phyloP scores from a whole-genome alignment of 2,329 filamentous ascomycete genomes.

The Cercospora citrullina region DNA sequence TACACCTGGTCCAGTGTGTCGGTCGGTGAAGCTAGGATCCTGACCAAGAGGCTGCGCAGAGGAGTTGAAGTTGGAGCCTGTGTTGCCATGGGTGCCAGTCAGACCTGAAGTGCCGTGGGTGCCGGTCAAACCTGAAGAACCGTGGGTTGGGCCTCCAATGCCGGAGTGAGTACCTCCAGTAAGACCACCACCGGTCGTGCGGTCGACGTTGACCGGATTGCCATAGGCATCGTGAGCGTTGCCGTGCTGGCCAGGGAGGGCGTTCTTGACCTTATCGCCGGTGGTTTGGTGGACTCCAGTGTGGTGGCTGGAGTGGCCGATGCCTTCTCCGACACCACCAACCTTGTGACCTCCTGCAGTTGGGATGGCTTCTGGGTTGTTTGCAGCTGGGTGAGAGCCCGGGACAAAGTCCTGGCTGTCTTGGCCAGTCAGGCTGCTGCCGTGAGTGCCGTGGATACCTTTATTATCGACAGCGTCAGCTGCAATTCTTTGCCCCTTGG shows the following conservation, averaged over 20 bases:
- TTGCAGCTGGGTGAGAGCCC: constrained; percentile 21
- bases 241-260: constrained; percentile 14
- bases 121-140: constrained; percentile 9
- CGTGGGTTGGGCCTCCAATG: neutral
- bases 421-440: neutral
- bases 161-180: constrained; percentile 10
- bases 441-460: constrained; percentile 1
- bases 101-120: neutral
- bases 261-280: constrained; percentile 13
- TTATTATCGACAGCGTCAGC: constrained; percentile 17
- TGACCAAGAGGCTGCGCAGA: constrained; percentile 18
- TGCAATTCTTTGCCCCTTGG: constrained; percentile 22
- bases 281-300: constrained; percentile 13
- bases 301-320: constrained; percentile 15
- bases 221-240: constrained; percentile 17
- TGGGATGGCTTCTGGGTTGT: constrained; percentile 34
- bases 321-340: constrained; percentile 21
- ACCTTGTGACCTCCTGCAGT: constrained; percentile 33
- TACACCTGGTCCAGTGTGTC: constrained; percentile 17
- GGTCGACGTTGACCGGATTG: constrained; percentile 11
- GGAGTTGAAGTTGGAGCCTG: constrained; percentile 12
- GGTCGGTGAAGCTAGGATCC: constrained; percentile 20
- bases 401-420: constrained; percentile 16
- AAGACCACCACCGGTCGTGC: neutral
- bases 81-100: neutral